These are phyloP conservation scores for Xylaria castorea DNA, from an alignment of 495 filamentous ascomycete genomes.

Conservation along the genomic window DNA sequence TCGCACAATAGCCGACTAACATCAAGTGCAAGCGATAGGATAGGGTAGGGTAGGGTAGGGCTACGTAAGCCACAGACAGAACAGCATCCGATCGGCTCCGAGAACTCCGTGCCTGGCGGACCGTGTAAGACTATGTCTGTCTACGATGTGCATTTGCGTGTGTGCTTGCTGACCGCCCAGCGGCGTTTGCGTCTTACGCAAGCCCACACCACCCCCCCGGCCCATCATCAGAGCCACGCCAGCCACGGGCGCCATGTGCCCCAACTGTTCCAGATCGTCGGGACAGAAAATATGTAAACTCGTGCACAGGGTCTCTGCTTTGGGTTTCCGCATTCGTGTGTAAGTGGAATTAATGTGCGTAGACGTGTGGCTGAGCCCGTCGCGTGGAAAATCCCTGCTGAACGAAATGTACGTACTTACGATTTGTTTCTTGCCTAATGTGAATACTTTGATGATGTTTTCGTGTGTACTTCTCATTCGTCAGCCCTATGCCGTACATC, in stretches of 20 bases:
- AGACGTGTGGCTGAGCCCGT: constrained; percentile 1
- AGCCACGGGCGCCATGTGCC: constrained; percentile 9
- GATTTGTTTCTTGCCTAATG: not conserved
- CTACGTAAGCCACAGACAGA: constrained; percentile 8
- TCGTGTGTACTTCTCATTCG: constrained; percentile 2
- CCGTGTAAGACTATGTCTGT: not conserved
- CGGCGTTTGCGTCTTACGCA: constrained; percentile 16
- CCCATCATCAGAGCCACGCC: constrained; percentile 8
- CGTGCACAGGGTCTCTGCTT: not conserved
- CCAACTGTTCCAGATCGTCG: constrained; percentile 13
- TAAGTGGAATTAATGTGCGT: not conserved
- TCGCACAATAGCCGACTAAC: constrained; percentile 5
- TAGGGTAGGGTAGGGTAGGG: not conserved
- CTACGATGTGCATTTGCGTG: not conserved
- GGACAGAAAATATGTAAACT: not conserved
- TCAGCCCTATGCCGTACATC: not conserved
- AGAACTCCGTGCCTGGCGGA: not conserved
- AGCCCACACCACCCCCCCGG: not conserved
- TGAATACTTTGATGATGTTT: not conserved
- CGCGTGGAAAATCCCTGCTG: not conserved
- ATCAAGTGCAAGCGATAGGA: constrained; percentile 7
- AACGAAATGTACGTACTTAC: not conserved
- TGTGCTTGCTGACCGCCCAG: not conserved
- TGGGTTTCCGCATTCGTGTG: not conserved
- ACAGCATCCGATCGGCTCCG: constrained; percentile 13